These are phyloP conservation scores for Penicillium fuscoglaucum DNA, from an alignment of 2,329 filamentous ascomycete species.

Conservation along the genomic window DNA sequence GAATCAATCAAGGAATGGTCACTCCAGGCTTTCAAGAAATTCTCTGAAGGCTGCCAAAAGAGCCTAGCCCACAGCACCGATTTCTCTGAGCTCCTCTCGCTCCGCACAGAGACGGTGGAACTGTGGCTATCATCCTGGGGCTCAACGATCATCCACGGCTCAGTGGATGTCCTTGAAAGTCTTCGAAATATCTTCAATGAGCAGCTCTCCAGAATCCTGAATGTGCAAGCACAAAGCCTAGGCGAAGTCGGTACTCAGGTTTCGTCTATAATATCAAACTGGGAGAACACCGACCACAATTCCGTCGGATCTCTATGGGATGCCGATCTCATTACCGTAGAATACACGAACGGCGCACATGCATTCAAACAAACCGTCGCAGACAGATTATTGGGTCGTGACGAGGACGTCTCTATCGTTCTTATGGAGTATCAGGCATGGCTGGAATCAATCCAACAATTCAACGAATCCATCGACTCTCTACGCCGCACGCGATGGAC, in stretches of 20 bases:
- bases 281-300: conserved; percentile 57
- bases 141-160: conserved; percentile 55
- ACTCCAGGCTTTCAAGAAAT: conserved; percentile 57
- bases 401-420: conserved; percentile 63
- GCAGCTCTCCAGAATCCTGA: conserved; percentile 64
- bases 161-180: conserved; percentile 66
- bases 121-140: conserved; percentile 71
- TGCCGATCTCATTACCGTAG: conserved; percentile 61
- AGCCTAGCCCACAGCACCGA: conserved; percentile 62
- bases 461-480: conserved; percentile 35
- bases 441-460: conserved; percentile 67
- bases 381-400: conserved; percentile 70
- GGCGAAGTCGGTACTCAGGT: conserved; percentile 66
- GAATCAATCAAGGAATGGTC: conserved; percentile 66
- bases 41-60: conserved; percentile 63
- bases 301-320: conserved; percentile 66
- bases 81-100: conserved; percentile 66
- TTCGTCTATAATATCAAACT: conserved; percentile 60
- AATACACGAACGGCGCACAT: conserved; percentile 64
- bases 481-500: conserved; percentile 40
- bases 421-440: conserved; percentile 68
- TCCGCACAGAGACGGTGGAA: conserved; percentile 69
- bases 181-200: conserved; percentile 69
- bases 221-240: conserved; percentile 64
- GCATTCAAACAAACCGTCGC: conserved; percentile 69